Conservation (phyloP, 208 protist genomes). For the Blechomonas ayalai region DNA sequence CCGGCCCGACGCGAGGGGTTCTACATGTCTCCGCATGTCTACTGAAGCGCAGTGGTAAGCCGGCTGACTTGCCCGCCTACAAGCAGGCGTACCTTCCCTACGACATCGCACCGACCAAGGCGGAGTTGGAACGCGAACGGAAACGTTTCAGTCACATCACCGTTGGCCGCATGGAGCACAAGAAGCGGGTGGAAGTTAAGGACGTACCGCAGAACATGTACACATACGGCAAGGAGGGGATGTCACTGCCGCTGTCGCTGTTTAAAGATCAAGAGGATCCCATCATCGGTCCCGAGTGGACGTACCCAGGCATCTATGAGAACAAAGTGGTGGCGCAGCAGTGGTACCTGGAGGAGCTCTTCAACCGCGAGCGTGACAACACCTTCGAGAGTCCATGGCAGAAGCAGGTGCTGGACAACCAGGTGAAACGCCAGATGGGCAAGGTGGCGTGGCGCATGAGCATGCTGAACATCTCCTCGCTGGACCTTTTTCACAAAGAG, state of each 20-base stretch:
- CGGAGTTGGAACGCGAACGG: constrained; percentile 69
- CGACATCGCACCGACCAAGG: constrained; percentile 66
- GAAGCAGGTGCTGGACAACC: constrained; percentile 74
- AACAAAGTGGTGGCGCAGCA: constrained; percentile 85
- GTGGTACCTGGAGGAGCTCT: constrained; percentile 79
- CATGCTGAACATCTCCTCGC: constrained; percentile 68
- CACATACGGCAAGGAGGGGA: constrained; percentile 90
- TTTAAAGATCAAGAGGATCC: constrained; percentile 88
- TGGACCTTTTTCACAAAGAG: constrained; percentile 86
- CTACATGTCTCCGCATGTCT: constrained; percentile 13
- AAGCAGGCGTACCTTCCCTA: constrained; percentile 87
- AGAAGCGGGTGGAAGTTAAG: constrained; percentile 77
- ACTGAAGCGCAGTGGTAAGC: constrained; percentile 76
- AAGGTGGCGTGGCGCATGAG: constrained; percentile 73
- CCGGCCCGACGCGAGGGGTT: too few relatives aligned
- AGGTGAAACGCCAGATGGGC: constrained; percentile 60
- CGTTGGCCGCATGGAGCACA: constrained; percentile 63
- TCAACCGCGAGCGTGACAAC: constrained; percentile 54
- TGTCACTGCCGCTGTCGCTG: constrained; percentile 84
- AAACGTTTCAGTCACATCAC: constrained; percentile 63
- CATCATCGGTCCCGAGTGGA: constrained; percentile 86
- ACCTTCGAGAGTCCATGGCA: constrained; percentile 82
- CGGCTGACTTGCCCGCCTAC: constrained; percentile 65
- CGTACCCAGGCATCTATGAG: constrained; percentile 89
- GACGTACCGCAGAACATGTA: constrained; percentile 88